A percentile compares a stretch with the other conserved stretches of the same genome.
Evolutionary conservation across 106 monocot genomes (phyloP).

Genomic region (Dendrobium chrysotoxum): DNA sequence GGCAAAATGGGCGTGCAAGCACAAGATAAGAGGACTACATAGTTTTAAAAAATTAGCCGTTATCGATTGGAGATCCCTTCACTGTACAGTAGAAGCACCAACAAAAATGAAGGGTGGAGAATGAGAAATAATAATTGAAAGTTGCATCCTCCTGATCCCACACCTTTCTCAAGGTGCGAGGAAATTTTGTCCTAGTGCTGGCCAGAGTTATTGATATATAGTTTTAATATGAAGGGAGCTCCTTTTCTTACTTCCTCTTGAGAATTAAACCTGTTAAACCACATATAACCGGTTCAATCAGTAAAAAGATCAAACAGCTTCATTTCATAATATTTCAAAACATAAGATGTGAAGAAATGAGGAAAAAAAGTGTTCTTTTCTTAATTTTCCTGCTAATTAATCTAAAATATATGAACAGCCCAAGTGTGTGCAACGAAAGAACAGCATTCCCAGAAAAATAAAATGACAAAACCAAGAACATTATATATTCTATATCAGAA

Average conservation of each 20-base stretch:
- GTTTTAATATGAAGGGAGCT: slow-evolving; percentile 16
- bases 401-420: no score
- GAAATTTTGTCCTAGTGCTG: slow-evolving; percentile 23
- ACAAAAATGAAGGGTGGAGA: slow-evolving; percentile 18
- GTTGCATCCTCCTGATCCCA: slow-evolving; percentile 50
- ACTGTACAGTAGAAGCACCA: slow-evolving; percentile 20
- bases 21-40: background rate
- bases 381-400: no score
- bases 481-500: no score
- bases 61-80: slow-evolving; percentile 44
- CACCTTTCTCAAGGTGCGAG: slow-evolving; percentile 88
- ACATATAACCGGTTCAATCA: background rate
- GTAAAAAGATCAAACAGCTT: background rate
- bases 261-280: slow-evolving; percentile 17
- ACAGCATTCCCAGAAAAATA: no score
- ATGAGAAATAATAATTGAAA: slow-evolving; percentile 19
- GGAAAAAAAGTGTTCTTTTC: background rate
- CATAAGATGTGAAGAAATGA: background rate
- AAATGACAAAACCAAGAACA: no score
- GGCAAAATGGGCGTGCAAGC: background rate
- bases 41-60: slow-evolving; percentile 26
- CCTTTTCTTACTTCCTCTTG: slow-evolving; percentile 26
- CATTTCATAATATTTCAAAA: background rate
- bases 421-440: no score
- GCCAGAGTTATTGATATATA: slow-evolving; percentile 66